Evolutionary conservation across 225 moss, liverwort and hornwort genomes (phyloP).

Genomic region (Antitrichia curtipendula): DNA sequence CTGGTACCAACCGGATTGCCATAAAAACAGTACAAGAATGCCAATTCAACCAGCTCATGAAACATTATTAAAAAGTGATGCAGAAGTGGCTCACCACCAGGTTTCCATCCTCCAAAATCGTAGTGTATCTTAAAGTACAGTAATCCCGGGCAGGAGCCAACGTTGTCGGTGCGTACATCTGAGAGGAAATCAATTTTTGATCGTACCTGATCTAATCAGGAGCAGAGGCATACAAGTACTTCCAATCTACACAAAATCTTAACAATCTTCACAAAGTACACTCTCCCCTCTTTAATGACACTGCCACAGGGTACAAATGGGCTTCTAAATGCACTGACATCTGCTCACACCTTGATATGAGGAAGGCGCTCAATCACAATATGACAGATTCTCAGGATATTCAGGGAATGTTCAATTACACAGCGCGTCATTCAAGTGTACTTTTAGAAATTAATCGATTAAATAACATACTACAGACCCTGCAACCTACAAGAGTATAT

Average conservation of each 20-base stretch:
- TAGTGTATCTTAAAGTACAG: constrained; percentile 91
- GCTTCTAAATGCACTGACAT: neutral
- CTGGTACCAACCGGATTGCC: neutral
- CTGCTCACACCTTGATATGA: neutral
- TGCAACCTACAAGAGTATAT: neutral
- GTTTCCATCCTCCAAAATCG: constrained; percentile 88
- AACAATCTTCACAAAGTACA: neutral
- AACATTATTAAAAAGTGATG: neutral
- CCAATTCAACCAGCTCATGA: neutral
- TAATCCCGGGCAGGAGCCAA: constrained; percentile 93
- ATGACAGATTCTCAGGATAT: neutral
- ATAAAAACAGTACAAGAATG: neutral
- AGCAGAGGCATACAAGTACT: neutral
- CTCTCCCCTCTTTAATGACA: neutral
- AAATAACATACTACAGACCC: neutral
- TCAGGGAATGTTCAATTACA: neutral
- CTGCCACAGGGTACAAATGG: neutral
- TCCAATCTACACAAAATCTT: neutral
- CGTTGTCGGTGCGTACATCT: constrained; percentile 99
- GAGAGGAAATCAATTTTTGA: neutral
- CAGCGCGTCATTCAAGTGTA: neutral
- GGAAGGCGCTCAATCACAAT: neutral
- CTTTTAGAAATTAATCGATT: neutral
- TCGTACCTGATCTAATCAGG: neutral
- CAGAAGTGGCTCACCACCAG: constrained; percentile 56